Base-by-base conservation (phyloP, 306 rosid species). In the Quercus gilva region DNA sequence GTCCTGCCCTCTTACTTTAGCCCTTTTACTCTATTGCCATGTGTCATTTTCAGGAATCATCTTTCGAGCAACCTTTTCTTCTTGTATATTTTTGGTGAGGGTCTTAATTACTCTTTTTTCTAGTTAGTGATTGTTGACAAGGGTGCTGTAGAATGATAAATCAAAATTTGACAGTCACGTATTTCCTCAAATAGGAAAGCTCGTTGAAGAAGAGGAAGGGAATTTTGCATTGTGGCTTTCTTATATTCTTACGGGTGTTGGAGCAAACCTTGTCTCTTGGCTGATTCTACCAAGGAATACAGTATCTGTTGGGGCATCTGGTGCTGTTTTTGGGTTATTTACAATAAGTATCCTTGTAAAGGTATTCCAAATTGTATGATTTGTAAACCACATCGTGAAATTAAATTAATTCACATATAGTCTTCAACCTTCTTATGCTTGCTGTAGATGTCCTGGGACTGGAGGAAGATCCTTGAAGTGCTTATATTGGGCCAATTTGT, bases 201-300 rank as follows among this genome's bases (percentile, higher is more conserved):
- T 95, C 58, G 98, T 93, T 89, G 99, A 95, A 79, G 99, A 95
- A 86, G 99, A 95, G 93, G 99, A 92, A 85, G 99, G 99, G 18
- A 95, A 83, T 83, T 88, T 95, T 67, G 97, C 93, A 23, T 76
- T 95, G 92, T 95, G 99, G 97, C 79, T 92, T 67, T 90, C 93
- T 77, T 95, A 95, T 87, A 91, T 91, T 86, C 90, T 93, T 76
- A 95, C 96, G 0, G 97, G 98, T 55, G 93, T 89, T 74, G 99
- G 98, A 84, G 96, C 97, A 80, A 95, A 95, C 86, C 88, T 95
- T 78, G 99, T 95, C 64, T 95, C 96, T 0, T 95, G 98, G 97
- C 83, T 95, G 78, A 78, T 93, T 89, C 89, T 93, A 83, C 99
- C 99, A 4, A 89, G 96, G 83, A 93, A 89, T 87, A 81, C 94